Base-by-base conservation (phyloP, 1,284 basidiomycete species). In the Garcileccinum viscosum region DNA sequence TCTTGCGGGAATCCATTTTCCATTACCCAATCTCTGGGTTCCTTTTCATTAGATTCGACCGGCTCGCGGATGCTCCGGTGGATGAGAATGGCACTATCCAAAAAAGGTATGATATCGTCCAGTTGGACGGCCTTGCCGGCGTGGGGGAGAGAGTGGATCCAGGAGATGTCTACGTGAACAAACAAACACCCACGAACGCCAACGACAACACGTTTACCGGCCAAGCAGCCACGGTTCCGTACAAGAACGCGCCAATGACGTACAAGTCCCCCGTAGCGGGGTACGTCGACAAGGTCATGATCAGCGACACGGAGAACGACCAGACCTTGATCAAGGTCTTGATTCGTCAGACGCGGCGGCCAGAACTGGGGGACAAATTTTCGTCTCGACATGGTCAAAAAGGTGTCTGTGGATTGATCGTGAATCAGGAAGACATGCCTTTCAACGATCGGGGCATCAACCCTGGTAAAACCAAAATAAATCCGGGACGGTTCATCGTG, bases 281-380 rank as follows among this genome's bases (percentile, higher is more conserved):
- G 22, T 93, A 97, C 79, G 93, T 99, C 73, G 98, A 99, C 87
- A 99, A 99, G 82, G 95, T 99, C 78, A 90, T 99, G 89, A 89
- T 99, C 71, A 97, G 95, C 67, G 96, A 99, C 77, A 97, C 95
- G 5, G 93, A 95, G 75, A 96, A 95, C 77, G 97, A 98, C 80
- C 95, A 98, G 81, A 96, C 94, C n/a, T 85, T 99, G 66, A 94
- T 99, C 87, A 99, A 99, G 83, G 95, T 99, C n/a, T 86, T 99
- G 73, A 95, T 99, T 76, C 92, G 98, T 47, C 98, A 99, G 84
- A 99, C 98, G 30, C 89, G 98, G 76, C 87, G 96, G 63, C 98
- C 98, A 33, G 98, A 99, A 78, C 85, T 99, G 14, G 98, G 98
- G 5, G 98, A 99, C 85, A 99, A 99, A 84, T 99, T 99, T 80